Conservation (phyloP, 2,329 filamentous ascomycete genomes). For the Sporothrix brasiliensis region DNA sequence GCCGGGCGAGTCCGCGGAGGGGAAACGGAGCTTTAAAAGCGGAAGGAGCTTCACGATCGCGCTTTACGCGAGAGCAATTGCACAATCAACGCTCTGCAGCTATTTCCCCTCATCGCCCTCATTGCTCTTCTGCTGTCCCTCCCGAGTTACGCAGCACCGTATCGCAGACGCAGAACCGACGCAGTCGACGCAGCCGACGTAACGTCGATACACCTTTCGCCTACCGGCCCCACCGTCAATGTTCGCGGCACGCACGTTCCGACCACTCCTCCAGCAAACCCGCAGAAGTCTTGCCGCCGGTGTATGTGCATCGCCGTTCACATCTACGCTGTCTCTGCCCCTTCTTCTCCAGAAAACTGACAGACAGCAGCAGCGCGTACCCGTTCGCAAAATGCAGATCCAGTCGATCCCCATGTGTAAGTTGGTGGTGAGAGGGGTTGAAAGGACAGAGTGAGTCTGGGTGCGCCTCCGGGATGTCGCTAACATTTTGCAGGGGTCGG, state of each 20-base stretch:
- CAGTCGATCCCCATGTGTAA: constrained; percentile 87
- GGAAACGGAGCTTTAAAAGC: neutral
- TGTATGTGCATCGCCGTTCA: neutral
- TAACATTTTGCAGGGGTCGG: constrained; percentile 65
- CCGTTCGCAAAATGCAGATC: constrained; percentile 72
- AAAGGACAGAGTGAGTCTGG: too few relatives aligned
- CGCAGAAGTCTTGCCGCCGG: constrained; percentile 9
- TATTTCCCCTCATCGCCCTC: neutral
- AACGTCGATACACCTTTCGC: neutral
- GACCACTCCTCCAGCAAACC: constrained; percentile 22
- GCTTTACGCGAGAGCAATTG: constrained; percentile 17
- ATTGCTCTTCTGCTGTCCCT: too few relatives aligned
- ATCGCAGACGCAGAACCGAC: neutral
- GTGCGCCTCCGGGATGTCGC: neutral
- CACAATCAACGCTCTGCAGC: constrained; percentile 2
- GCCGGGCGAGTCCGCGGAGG: neutral
- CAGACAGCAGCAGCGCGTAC: constrained; percentile 42
- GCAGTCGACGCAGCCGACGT: neutral
- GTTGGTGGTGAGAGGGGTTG: constrained; percentile 40
- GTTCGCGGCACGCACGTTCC: constrained; percentile 22
- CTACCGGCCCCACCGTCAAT: constrained; percentile 6
- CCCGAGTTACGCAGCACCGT: neutral
- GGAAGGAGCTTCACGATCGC: constrained; percentile 20
- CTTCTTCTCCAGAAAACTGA: neutral
- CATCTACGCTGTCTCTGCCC: neutral